Percentiles rank a stretch among this genome's conserved stretches.
phyloP scores from a whole-genome alignment of 2,329 filamentous ascomycete genomes.

The Grosmannia serpens region DNA sequence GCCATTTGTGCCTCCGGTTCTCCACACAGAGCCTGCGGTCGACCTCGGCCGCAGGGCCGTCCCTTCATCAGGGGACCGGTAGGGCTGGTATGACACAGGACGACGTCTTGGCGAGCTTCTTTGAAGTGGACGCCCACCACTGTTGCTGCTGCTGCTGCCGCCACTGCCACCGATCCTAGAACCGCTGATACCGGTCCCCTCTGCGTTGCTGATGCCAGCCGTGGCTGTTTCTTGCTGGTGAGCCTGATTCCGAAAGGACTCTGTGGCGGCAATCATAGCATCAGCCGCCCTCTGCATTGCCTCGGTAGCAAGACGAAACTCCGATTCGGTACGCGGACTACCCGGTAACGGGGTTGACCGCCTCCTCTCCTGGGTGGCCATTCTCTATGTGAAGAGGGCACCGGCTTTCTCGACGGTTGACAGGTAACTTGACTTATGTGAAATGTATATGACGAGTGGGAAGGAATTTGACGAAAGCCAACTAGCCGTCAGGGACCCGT shows the following conservation, averaged over 20 bases:
- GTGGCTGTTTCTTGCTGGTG: slow-evolving; percentile 4
- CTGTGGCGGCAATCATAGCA: slow-evolving; percentile 19
- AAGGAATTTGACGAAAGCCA: not conserved
- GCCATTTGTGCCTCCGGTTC: not conserved
- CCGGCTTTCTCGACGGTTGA: not conserved
- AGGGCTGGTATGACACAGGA: slow-evolving; percentile 11
- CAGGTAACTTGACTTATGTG: not conserved
- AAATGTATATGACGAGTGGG: not conserved
- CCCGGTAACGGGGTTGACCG: slow-evolving; percentile 7
- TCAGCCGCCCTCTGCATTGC: slow-evolving; percentile 20
- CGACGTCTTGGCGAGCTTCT: slow-evolving; percentile 2
- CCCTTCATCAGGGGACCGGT: slow-evolving; percentile 4
- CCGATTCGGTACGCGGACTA: slow-evolving; percentile 9
- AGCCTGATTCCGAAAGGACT: slow-evolving; percentile 17
- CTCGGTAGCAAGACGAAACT: slow-evolving; percentile 16
- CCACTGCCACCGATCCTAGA: not conserved
- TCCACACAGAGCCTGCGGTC: not conserved
- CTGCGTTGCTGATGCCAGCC: not conserved
- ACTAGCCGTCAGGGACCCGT: not conserved
- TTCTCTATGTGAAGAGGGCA: not conserved
- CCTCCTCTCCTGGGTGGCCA: slow-evolving; percentile 4
- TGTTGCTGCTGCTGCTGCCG: not conserved
- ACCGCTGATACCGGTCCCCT: not conserved
- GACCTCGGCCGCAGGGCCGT: not conserved
- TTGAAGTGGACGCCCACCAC: not conserved